These are phyloP conservation scores for Knoxia roxburghii DNA, from an alignment of 257 asterid genomes.

Conservation along the genomic window DNA sequence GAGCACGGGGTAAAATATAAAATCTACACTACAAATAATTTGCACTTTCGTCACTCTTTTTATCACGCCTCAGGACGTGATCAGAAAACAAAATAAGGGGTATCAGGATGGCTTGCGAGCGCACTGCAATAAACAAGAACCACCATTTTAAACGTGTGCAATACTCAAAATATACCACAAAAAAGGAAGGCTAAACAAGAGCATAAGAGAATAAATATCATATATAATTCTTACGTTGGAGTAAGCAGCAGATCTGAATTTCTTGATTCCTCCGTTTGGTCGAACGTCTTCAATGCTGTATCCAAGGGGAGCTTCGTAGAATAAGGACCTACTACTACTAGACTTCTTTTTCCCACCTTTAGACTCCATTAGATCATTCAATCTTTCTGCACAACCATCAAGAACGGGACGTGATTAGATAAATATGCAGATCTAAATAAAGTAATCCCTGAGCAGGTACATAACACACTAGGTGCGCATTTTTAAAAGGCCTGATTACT, in stretches of 20 bases:
- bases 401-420: neutral
- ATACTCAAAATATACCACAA: neutral
- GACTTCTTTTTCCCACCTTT: conserved; percentile 89
- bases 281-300: conserved; percentile 89
- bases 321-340: conserved; percentile 74
- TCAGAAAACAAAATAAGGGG: conserved; percentile 9
- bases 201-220: neutral
- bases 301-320: conserved; percentile 90
- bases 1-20: conserved; percentile 35
- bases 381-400: conserved; percentile 19
- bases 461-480: no score
- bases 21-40: conserved; percentile 24
- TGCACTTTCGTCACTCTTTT: conserved; percentile 30
- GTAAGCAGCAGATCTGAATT: conserved; percentile 96
- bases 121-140: conserved; percentile 48
- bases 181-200: neutral
- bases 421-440: neutral
- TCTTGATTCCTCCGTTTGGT: conserved; percentile 95
- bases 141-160: conserved; percentile 8
- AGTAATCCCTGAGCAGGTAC: no score
- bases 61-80: conserved; percentile 54
- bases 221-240: conserved; percentile 56
- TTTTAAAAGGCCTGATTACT: neutral
- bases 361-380: conserved; percentile 86
- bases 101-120: conserved; percentile 98